Evolutionary conservation across 1,139 yeast species (phyloP).

Genomic region (Hansenula anomala): DNA sequence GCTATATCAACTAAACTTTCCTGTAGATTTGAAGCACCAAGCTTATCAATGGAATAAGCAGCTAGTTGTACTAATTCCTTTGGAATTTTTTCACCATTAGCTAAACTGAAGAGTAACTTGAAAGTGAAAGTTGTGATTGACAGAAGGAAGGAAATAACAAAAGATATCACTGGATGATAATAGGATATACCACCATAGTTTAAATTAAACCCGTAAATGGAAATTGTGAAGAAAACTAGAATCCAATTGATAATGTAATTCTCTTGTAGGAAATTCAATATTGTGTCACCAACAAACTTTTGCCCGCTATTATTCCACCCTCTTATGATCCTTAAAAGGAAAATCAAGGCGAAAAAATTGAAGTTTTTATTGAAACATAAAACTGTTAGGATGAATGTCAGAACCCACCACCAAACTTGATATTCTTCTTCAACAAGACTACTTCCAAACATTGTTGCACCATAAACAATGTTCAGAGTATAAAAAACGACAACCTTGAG

Average conservation of each 20-base stretch:
- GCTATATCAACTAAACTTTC: conserved; percentile 27
- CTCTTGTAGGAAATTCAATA: conserved; percentile 29
- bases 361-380: conserved; percentile 10
- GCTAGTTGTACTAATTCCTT: conserved; percentile 28
- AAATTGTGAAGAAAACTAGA: conserved; percentile 39
- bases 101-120: conserved; percentile 51
- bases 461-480: conserved; percentile 40
- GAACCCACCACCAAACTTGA: conserved; percentile 90
- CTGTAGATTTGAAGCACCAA: conserved; percentile 18
- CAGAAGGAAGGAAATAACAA: conserved; percentile 35
- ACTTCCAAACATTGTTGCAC: conserved; percentile 74
- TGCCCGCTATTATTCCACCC: conserved; percentile 94
- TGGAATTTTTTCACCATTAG: conserved; percentile 52
- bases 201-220: conserved; percentile 17
- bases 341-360: conserved; percentile 30
- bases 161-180: conserved; percentile 28
- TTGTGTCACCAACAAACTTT: conserved; percentile 51
- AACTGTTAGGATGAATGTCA: conserved; percentile 28
- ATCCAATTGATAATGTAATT: conserved; percentile 42
- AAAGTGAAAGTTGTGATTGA: conserved; percentile 44
- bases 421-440: conserved; percentile 97
- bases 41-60: conserved; percentile 29
- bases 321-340: conserved; percentile 55
- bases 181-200: conserved; percentile 17
- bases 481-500: conserved; percentile 22